phyloP scores from a whole-genome alignment of 768 basidiomycete species.

The Boletus subcaerulescens region DNA sequence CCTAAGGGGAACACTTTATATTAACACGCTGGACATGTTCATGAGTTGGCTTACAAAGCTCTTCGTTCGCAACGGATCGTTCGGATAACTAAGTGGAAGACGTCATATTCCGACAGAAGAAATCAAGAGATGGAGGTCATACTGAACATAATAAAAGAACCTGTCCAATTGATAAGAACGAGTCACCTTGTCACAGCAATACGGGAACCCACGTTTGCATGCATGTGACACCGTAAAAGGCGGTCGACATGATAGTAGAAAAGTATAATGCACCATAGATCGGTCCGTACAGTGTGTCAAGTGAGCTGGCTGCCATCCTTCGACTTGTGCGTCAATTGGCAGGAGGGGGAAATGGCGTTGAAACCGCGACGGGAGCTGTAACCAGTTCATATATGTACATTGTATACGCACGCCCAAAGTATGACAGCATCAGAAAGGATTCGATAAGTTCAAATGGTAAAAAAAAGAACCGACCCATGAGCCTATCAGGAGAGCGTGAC shows the following conservation, averaged over 20 bases:
- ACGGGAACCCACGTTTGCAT: constrained; percentile 11
- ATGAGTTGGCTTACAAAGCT: background rate
- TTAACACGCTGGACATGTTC: background rate
- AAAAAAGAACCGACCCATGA: too few relatives aligned
- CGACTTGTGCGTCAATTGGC: background rate
- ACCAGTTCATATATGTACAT: background rate
- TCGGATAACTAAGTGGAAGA: background rate
- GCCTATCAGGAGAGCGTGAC: too few relatives aligned
- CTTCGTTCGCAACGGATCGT: constrained; percentile 2
- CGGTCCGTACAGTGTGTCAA: background rate
- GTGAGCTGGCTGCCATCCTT: background rate
- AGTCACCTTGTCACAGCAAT: background rate
- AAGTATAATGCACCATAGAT: background rate
- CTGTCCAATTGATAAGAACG: background rate
- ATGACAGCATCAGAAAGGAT: background rate
- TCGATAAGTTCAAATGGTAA: too few relatives aligned
- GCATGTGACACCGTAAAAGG: constrained; percentile 3
- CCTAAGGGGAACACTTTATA: background rate
- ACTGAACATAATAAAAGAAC: constrained; percentile 10
- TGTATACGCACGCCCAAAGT: background rate
- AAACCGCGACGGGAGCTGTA: background rate
- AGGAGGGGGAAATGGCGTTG: too few relatives aligned
- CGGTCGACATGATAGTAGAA: background rate
- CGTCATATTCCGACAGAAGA: background rate
- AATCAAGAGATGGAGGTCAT: background rate